Evolutionary conservation across 2,329 filamentous ascomycete species (phyloP), one percentile per base, ranked within the genome.

Genomic region (Cercospora canescens): DNA sequence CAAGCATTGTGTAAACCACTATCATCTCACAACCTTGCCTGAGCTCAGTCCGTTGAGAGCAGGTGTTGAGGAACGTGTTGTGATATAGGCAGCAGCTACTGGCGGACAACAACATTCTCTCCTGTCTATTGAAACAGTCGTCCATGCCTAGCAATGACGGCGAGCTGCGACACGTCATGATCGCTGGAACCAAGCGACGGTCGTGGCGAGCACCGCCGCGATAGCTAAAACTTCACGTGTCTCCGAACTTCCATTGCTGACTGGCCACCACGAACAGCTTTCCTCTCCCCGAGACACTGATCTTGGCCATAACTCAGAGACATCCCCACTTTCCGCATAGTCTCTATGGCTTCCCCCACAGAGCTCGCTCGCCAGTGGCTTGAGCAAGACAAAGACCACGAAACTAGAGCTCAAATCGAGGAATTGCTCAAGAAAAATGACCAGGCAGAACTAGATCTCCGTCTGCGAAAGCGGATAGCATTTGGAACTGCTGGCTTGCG

Each of bases 401-500:
- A 75, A 6, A 88, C 86, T 4, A 80, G 81, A 48, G 77, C 82
- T 28, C 85, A 88, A 72, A 87, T 89, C 65, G 78, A 83, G 68
- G 74, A 80, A 21, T 79, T 89, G 30, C 79, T 85, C 18, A 78
- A 81, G 35, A 62, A 63, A 12, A 77, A 80, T 37, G 76, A 86
- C 64, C 75, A 76, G 2, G 70, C 73, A 7, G 85, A 87, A 68
- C 79, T 89, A 6, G 82, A 87, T 67, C 79, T 77, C 63, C 82
- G 85, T 45, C 81, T 89, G 24, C 77, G 80, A 4, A 80, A 81
- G 28, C 83, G 86, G 28, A 88, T 89, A 66, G 82, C 86, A 52
- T 89, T 89, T 70, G 87, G 87, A 26, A 89, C 86, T 6, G 86
- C 86, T 41, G 88, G 88, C 48, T 80, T 90, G 8, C 82, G 88